Conservation (phyloP, 257 asterid genomes). For the Prunella vulgaris region DNA sequence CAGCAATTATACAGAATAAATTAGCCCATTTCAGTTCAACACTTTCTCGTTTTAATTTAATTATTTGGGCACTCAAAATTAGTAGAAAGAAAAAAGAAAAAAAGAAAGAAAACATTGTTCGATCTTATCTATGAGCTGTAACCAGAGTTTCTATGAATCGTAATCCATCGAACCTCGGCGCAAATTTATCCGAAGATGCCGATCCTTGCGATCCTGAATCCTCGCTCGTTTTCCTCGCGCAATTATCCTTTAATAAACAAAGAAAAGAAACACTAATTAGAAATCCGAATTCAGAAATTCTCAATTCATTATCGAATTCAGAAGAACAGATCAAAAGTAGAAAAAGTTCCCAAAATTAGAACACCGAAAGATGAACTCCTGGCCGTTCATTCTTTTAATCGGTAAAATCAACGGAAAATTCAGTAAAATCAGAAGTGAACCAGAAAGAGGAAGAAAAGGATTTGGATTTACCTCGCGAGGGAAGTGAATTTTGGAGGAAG, state of each 20-base stretch:
- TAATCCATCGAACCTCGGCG: slow-evolving; percentile 75
- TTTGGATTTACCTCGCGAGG: slow-evolving; percentile 33
- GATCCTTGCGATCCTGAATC: slow-evolving; percentile 32
- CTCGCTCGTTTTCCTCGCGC: slow-evolving; percentile 27
- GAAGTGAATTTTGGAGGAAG: slow-evolving; percentile 38
- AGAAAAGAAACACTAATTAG: neutral
- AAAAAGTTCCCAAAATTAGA: neutral
- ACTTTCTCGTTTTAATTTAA: neutral
- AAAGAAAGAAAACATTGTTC: neutral
- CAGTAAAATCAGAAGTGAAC: neutral
- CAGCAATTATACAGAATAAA: slow-evolving; percentile 15
- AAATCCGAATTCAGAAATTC: neutral
- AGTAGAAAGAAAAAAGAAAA: too few species aligned
- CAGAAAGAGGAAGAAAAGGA: too few species aligned
- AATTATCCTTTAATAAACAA: slow-evolving; percentile 17
- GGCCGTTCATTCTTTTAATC: neutral
- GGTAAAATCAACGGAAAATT: neutral
- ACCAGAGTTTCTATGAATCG: slow-evolving; percentile 75
- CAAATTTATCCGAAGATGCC: slow-evolving; percentile 54
- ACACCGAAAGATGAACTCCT: neutral
- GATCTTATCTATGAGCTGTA: slow-evolving; percentile 69
- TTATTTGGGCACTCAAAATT: slow-evolving; percentile 18
- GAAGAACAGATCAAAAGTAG: neutral
- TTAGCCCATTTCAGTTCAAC: slow-evolving; percentile 12
- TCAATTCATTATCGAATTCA: neutral